Conservation (phyloP, 305 asterid genomes). For the Solanum hybrid region DNA sequence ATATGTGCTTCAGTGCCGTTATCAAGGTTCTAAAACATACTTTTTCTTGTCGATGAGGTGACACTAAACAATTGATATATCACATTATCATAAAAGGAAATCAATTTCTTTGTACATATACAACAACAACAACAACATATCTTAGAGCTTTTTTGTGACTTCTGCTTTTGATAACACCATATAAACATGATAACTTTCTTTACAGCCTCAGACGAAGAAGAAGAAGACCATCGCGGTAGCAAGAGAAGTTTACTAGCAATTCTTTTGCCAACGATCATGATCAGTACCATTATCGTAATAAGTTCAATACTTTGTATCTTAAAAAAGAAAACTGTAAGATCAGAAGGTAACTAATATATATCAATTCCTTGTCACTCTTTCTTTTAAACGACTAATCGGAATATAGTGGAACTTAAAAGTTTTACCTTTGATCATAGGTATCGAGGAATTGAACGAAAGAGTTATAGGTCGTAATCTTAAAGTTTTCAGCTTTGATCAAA, state of each 20-base stretch:
- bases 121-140: background rate
- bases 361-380: background rate
- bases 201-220: constrained; percentile 14
- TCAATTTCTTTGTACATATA: background rate
- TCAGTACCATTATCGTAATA: constrained; percentile 11
- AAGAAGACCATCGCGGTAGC: background rate
- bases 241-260: background rate
- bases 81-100: too few relatives aligned
- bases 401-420: background rate
- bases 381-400: background rate
- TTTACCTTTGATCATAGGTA: constrained; percentile 3
- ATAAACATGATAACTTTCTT: background rate
- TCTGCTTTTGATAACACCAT: background rate
- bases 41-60: too few relatives aligned
- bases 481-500: constrained; percentile 12
- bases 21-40: background rate
- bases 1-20: too few relatives aligned
- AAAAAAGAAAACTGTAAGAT: constrained; percentile 9
- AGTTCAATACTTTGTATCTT: constrained; percentile 9
- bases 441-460: background rate
- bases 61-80: too few relatives aligned
- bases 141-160: background rate
- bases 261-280: constrained; percentile 8
- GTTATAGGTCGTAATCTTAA: background rate
- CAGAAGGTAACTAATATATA: constrained; percentile 5